A percentile compares a stretch with the other conserved stretches of the same genome.
phyloP scores from a whole-genome alignment of 2,329 filamentous ascomycete genomes.

The Plenodomus biglobosus region DNA sequence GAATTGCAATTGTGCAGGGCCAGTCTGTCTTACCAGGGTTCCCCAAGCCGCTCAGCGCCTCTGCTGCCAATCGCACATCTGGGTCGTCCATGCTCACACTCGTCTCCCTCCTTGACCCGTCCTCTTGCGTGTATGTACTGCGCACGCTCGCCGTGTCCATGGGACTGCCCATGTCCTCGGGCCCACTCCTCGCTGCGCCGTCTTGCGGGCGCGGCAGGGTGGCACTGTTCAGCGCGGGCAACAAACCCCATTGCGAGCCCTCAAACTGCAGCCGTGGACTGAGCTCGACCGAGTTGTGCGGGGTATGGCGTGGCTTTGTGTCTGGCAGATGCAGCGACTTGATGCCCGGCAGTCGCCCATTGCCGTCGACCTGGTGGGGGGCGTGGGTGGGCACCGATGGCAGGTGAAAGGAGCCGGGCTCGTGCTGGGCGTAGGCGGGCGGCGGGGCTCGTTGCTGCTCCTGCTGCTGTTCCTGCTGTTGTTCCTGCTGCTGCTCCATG shows the following conservation, averaged over 20 bases:
- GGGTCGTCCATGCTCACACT: conserved; percentile 54
- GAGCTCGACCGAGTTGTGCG: conserved; percentile 33
- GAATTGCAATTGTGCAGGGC: conserved; percentile 1
- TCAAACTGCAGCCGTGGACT: conserved; percentile 35
- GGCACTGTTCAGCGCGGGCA: conserved; percentile 29
- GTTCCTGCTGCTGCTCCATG: conserved; percentile 36
- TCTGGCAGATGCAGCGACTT: conserved; percentile 47
- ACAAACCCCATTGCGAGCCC: conserved; percentile 28
- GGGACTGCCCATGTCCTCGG: conserved; percentile 46
- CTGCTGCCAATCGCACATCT: conserved; percentile 53
- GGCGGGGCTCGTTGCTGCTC: conserved; percentile 44
- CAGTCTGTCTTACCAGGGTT: conserved; percentile 49
- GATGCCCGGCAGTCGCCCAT: conserved; percentile 48
- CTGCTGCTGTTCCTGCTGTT: background rate
- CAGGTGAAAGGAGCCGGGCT: conserved; percentile 45
- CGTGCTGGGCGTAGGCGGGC: conserved; percentile 48
- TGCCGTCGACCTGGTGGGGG: conserved; percentile 17
- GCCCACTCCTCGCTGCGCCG: conserved; percentile 13
- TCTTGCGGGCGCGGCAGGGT: conserved; percentile 40
- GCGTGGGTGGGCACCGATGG: conserved; percentile 47
- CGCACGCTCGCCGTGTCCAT: conserved; percentile 49
- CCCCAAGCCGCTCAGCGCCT: conserved; percentile 53
- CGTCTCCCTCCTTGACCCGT: conserved; percentile 33
- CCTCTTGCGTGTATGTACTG: conserved; percentile 44
- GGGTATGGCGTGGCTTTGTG: conserved; percentile 26